Base-by-base conservation (phyloP, 306 rosid species). In the Fragaria ananassa region DNA sequence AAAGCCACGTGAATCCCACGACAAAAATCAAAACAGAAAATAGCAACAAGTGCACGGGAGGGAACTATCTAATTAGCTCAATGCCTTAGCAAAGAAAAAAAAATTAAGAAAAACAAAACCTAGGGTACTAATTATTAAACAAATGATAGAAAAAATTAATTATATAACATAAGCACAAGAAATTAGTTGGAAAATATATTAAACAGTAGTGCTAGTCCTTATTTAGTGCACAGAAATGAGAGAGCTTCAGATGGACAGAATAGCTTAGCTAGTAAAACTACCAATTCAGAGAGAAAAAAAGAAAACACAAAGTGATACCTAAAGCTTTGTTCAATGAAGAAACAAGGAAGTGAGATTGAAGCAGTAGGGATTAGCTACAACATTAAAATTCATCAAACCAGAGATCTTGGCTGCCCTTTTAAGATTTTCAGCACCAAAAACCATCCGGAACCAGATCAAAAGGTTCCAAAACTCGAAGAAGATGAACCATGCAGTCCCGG, bases 281-380 rank as follows among this genome's bases (percentile, higher is more conserved):
- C 50, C 50, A 18, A 18, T 53, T 17, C 45, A 34, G 11, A 70
- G 29, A 27, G 51, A 61, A 12, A 13, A 13, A n/a, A 45, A 37
- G 39, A 49, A 61, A 47, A 58, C 5, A 70, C 18, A 79, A 50
- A 79, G 63, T 68, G 75, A 74, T 23, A 44, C 23, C 68, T 73
- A 77, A 35, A 35, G 19, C 7, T 53, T 17, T 31, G 45, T 7
- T 74, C 87, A 85, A 87, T 85, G 90, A 87, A 80, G 93, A 85
- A 90, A 78, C 89, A 89, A 78, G 91, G 92, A 14, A 90, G 97
- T 84, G 93, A 92, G 80, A 91, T 95, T 72, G 96, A 92, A 80
- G 96, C 92, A 80, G 85, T 84, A 58, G 88, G 81, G 79, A 84
- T 95, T 79, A 82, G 72, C 89, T 95, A 86, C 90, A 86, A 78